Evolutionary conservation across 768 basidiomycete genomes (phyloP).

Genomic region (Lactarius sanguifluus): DNA sequence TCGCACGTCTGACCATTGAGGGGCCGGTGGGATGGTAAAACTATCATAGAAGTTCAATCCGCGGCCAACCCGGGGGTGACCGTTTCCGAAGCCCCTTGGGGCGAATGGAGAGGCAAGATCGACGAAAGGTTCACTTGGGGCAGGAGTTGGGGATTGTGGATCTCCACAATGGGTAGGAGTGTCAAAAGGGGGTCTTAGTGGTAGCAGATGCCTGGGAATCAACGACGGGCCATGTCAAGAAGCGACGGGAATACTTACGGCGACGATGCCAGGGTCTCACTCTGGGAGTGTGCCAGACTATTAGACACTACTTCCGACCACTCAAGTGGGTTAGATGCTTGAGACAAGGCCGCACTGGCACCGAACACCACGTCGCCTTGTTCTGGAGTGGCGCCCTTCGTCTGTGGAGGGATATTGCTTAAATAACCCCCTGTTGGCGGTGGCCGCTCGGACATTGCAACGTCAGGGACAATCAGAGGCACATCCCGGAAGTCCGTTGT

Average conservation of each 20-base stretch:
- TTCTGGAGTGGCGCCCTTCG: background rate
- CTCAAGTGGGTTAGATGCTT: conserved; percentile 8
- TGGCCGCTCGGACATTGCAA: background rate
- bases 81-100: conserved; percentile 33
- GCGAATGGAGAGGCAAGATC: conserved; percentile 30
- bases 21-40: conserved; percentile 42
- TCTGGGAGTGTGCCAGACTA: background rate
- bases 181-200: conserved; percentile 8
- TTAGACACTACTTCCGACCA: conserved; percentile 12
- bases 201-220: background rate
- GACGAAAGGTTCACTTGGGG: conserved; percentile 22
- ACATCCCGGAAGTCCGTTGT: background rate
- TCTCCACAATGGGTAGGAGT: background rate
- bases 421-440: background rate
- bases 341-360: background rate
- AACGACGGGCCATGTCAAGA: background rate
- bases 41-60: conserved; percentile 53
- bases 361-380: background rate
- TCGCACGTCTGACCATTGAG: conserved; percentile 15
- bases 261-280: background rate
- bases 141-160: conserved; percentile 1
- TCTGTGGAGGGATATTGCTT: background rate
- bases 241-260: conserved; percentile 8
- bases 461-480: background rate
- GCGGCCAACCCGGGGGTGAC: conserved; percentile 47